Conservation (phyloP, 805 yeast genomes). For the Pichia paraexigua region DNA sequence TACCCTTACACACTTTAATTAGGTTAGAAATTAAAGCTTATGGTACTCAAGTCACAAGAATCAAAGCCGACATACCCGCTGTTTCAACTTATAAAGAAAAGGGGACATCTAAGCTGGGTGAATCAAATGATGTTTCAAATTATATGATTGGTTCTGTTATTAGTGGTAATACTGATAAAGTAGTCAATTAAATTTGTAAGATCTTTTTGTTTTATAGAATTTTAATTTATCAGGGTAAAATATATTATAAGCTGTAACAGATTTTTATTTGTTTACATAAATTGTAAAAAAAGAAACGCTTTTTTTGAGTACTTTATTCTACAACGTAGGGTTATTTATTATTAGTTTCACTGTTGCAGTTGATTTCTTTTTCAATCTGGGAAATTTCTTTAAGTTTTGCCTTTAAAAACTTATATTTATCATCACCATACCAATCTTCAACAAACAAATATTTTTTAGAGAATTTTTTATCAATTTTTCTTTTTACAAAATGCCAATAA, state of each 20-base stretch:
- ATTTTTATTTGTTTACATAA: not conserved
- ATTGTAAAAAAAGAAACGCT: not conserved
- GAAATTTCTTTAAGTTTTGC: constrained; percentile 5
- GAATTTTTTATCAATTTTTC: not conserved
- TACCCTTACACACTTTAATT: constrained; percentile 91
- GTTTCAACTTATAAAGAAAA: constrained; percentile 94
- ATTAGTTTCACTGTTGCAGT: not conserved
- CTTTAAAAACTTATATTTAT: constrained; percentile 7
- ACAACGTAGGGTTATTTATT: too few relatives aligned
- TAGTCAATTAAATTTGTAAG: constrained; percentile 2
- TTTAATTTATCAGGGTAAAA: not conserved
- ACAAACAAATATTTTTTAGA: constrained; percentile 7
- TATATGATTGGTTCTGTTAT: constrained; percentile 45
- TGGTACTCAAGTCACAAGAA: constrained; percentile 77
- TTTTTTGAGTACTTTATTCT: too few relatives aligned
- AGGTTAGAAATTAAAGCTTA: constrained; percentile 94
- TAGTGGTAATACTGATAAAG: constrained; percentile 20
- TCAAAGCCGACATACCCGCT: constrained; percentile 95
- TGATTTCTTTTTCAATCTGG: not conserved
- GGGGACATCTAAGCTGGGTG: constrained; percentile 70
- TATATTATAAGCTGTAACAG: not conserved
- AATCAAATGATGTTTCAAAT: constrained; percentile 31
- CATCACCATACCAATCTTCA: constrained; percentile 18
- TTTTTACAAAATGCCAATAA: constrained; percentile 6
- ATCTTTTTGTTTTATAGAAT: not conserved